Base-by-base conservation (phyloP, 106 monocot genomes). In the Dendrobium officinale region DNA sequence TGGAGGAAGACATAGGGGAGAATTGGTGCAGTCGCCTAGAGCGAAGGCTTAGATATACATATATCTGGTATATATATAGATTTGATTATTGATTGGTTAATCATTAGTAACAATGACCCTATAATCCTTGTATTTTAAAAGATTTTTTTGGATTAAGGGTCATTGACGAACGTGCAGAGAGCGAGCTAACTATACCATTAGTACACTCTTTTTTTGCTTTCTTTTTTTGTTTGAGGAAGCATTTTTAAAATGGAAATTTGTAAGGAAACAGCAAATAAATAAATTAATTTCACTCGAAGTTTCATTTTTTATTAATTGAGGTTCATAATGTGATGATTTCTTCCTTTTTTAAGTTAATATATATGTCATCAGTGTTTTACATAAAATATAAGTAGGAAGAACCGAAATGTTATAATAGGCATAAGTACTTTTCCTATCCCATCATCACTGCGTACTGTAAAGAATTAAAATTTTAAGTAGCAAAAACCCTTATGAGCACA, bases 1-100 rank as follows among this genome's bases (percentile, higher is more conserved):
- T 31, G 82, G 80, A 26, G 80, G 77, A 11, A 82, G 77, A 3
- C 81, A 67, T 40, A 42, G 82, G 6, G 87, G 82, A 4, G 77
- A 80, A 31, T 75, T 83, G 75, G 83, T 87, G 75, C 85, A 90
- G 22, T 55, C 87, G 16, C 73, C 74, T 29, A 72, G 72, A 72
- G 72, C 13, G 10, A 1, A 51, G 51, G 51, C 51, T 51, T 51
- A 51, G 51, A 15, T 11, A 51, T 51, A 51, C 51, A 51, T 51
- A 51, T 13, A 51, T 15, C 5, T 61, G 22, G 61, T 22, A 61
- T 4, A 19, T 22, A 6, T 5, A 61, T 22, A 22, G 4, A n/a
- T 61, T n/a, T 61, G n/a, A 22, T 22, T 61, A 61, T 22, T 61
- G 61, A 61, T 61, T 61, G 4, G 5, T 61, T 61, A 6, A 61